Evolutionary conservation across 768 basidiomycete species (phyloP), one percentile per base, ranked within the genome.

Genomic region (Serendipita vermifera): DNA sequence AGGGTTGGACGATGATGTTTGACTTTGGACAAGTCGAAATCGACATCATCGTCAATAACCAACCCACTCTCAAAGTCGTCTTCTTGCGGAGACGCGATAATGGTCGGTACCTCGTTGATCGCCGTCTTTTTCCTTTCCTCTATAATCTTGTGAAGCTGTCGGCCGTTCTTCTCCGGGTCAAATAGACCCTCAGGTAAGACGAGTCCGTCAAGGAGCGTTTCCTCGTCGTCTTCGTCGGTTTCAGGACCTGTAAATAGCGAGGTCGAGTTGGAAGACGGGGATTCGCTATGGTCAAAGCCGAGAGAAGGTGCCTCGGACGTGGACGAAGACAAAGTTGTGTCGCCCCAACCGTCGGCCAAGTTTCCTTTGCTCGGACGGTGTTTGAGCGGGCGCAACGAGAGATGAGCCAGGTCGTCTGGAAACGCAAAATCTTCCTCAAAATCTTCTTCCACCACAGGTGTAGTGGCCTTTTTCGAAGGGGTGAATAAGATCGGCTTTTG

Each of bases 41-140:
- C 87, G 55, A 76, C 77, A 65, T 87, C 87, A 59, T 87, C 85
- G 63, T 84, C 82, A 62, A 92, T 82, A 60, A 89, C 77, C 54
- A 92, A 80, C 13, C 88, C 88, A 59, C 77, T 77, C 68, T 92
- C 88, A 60, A 90, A 89, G 66, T 89, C 85, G 59, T 90, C 87
- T 62, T 91, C 88, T 11, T 59, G 61, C 33, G 26, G 74, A 78
- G 66, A 87, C 79, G 14, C 81, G 77, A 57, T 69, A 74, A 24
- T 79, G 70, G 5, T 77, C 64, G 60, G 78, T 82, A 60, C 75
- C 66, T 17, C 69, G 69, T 22, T 76, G 75, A 17, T 79, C 77
- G 41, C 79, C 22, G 68, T 63, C 61, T 72, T 75, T 70, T 77
- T 79, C 71, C 77, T 78, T 59, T 67, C 66, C 62, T 80, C 79